phyloP scores from a whole-genome alignment of 192 early-diverging fungal genomes.

The Backusella parvicylindrica region DNA sequence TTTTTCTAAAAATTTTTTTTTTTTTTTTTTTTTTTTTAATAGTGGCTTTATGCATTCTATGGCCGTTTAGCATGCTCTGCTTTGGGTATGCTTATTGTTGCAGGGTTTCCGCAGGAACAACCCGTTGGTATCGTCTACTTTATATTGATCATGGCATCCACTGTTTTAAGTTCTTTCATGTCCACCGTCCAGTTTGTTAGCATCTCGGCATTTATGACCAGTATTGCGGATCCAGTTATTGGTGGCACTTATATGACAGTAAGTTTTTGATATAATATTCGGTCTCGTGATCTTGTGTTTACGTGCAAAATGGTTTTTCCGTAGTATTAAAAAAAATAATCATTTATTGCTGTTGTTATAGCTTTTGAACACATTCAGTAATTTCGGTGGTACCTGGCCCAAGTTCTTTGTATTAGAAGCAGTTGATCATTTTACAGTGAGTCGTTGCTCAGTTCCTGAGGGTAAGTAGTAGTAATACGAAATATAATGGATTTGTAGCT shows the following conservation, averaged over 20 bases:
- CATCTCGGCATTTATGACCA: slow-evolving; percentile 91
- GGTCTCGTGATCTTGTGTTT: neutral
- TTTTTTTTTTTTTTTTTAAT: neutral
- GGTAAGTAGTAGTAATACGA: slow-evolving; percentile 17
- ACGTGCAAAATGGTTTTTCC: neutral
- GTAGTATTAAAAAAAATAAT: neutral
- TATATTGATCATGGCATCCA: slow-evolving; percentile 70
- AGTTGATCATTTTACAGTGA: slow-evolving; percentile 87
- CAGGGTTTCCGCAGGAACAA: slow-evolving; percentile 67
- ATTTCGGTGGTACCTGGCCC: slow-evolving; percentile 98
- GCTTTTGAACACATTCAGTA: slow-evolving; percentile 89
- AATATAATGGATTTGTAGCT: neutral
- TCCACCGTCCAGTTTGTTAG: slow-evolving; percentile 96
- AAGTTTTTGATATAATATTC: slow-evolving; percentile 22
- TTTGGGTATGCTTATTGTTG: slow-evolving; percentile 82
- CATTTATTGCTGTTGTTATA: slow-evolving; percentile 19
- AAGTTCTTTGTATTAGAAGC: slow-evolving; percentile 89
- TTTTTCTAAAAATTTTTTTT: neutral
- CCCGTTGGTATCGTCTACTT: slow-evolving; percentile 70
- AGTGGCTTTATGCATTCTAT: slow-evolving; percentile 91
- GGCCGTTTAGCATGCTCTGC: slow-evolving; percentile 77
- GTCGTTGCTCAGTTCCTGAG: slow-evolving; percentile 60
- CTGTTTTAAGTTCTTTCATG: slow-evolving; percentile 83
- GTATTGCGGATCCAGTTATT: slow-evolving; percentile 93
- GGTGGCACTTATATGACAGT: slow-evolving; percentile 87